Conservation (phyloP, 768 basidiomycete genomes). For the Tephrocybe sp. region DNA sequence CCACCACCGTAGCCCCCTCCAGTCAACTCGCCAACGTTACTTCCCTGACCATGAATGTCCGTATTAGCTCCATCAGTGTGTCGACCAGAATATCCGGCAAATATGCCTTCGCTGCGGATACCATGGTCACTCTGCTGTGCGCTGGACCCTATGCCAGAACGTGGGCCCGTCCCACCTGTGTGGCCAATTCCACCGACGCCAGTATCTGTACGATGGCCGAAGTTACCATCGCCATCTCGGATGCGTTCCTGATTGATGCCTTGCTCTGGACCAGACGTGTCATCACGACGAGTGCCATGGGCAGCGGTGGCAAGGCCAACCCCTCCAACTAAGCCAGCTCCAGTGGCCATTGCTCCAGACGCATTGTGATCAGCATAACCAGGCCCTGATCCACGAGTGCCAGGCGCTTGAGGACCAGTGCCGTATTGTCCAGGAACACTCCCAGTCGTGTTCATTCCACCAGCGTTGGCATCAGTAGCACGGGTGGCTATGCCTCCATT, state of each 20-base stretch:
- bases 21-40: neutral
- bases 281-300: neutral
- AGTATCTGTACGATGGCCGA: neutral
- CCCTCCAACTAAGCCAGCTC: neutral
- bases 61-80: no score
- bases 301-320: neutral
- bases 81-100: neutral
- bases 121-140: neutral
- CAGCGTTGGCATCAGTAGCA: neutral
- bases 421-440: slow-evolving; percentile 3
- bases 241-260: neutral
- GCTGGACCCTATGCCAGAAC: neutral
- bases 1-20: slow-evolving; percentile 1
- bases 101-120: neutral
- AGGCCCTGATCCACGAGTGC: neutral
- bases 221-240: neutral
- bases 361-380: neutral
- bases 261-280: neutral
- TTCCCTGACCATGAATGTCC: neutral
- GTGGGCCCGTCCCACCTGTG: no score
- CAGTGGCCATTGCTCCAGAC: neutral
- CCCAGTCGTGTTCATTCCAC: neutral
- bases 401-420: neutral
- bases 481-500: neutral
- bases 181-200: neutral